A percentile compares a stretch with the other conserved stretches of the same genome.
Evolutionary conservation across 352 stramenopile genomes (phyloP).

Genomic region (Achlya hypogyna): DNA sequence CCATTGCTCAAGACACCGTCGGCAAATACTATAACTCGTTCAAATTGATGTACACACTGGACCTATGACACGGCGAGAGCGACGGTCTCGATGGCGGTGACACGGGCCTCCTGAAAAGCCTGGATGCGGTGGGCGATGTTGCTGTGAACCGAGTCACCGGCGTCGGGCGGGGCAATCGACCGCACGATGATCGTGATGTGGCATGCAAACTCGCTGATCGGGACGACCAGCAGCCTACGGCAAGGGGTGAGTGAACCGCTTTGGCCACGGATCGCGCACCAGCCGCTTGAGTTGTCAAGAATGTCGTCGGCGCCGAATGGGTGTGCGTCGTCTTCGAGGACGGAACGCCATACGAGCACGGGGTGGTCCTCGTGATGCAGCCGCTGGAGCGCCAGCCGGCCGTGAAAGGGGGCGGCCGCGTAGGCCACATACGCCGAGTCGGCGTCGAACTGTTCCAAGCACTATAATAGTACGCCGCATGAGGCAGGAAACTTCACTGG

Average conservation of each 20-base stretch:
- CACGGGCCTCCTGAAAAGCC: background rate
- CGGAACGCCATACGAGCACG: background rate
- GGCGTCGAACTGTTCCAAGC: background rate
- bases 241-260: background rate
- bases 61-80: too few relatives aligned
- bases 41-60: too few relatives aligned
- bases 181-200: background rate
- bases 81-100: background rate
- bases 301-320: background rate
- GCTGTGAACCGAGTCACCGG: background rate
- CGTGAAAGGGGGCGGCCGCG: background rate
- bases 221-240: background rate
- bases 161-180: background rate
- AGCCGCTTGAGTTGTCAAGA: conserved; percentile 1
- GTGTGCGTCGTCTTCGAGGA: background rate
- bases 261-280: background rate
- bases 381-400: background rate
- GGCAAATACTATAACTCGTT: too few relatives aligned
- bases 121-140: background rate
- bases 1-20: too few relatives aligned
- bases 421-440: background rate
- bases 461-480: background rate
- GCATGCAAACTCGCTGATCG: background rate
- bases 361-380: background rate
- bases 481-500: background rate